phyloP scores from a whole-genome alignment of 208 protist genomes.

The Porcisia deanei region DNA sequence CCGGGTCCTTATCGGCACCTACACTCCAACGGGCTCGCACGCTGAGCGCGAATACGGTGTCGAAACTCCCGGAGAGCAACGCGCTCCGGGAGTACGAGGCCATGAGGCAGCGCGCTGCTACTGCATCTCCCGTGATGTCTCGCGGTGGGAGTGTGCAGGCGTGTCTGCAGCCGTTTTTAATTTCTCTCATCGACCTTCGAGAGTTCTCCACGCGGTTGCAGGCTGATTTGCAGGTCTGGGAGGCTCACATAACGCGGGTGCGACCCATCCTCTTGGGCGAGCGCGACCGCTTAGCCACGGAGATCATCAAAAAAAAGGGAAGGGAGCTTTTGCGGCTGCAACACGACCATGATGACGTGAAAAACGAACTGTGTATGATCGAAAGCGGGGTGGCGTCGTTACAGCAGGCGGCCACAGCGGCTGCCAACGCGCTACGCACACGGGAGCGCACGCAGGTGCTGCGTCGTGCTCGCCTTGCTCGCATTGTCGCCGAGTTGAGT shows the following conservation, averaged over 20 bases:
- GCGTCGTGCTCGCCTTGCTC: slow-evolving; percentile 35
- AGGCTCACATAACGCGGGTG: slow-evolving; percentile 22
- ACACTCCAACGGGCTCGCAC: background rate
- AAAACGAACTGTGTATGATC: slow-evolving; percentile 31
- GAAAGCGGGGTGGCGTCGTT: slow-evolving; percentile 23
- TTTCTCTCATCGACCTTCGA: slow-evolving; percentile 32
- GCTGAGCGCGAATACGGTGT: background rate
- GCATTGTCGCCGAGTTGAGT: slow-evolving; percentile 36
- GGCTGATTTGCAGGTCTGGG: slow-evolving; percentile 18
- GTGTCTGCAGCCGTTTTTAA: slow-evolving; percentile 11
- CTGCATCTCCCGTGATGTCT: background rate
- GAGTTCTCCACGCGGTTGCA: slow-evolving; percentile 14
- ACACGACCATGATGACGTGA: slow-evolving; percentile 54
- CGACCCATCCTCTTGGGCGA: slow-evolving; percentile 33
- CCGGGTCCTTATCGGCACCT: background rate
- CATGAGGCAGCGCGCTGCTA: slow-evolving; percentile 12
- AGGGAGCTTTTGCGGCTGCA: slow-evolving; percentile 62
- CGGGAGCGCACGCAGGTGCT: slow-evolving; percentile 53
- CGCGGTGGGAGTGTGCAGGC: slow-evolving; percentile 8
- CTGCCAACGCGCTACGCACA: slow-evolving; percentile 42
- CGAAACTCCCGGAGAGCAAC: slow-evolving; percentile 4
- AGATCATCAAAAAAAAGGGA: slow-evolving; percentile 48
- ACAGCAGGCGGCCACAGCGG: slow-evolving; percentile 13
- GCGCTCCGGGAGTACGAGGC: slow-evolving; percentile 25
- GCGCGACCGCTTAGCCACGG: slow-evolving; percentile 35